phyloP scores from a whole-genome alignment of 2,329 filamentous ascomycete genomes.

The Pseudocercospora ulei region DNA sequence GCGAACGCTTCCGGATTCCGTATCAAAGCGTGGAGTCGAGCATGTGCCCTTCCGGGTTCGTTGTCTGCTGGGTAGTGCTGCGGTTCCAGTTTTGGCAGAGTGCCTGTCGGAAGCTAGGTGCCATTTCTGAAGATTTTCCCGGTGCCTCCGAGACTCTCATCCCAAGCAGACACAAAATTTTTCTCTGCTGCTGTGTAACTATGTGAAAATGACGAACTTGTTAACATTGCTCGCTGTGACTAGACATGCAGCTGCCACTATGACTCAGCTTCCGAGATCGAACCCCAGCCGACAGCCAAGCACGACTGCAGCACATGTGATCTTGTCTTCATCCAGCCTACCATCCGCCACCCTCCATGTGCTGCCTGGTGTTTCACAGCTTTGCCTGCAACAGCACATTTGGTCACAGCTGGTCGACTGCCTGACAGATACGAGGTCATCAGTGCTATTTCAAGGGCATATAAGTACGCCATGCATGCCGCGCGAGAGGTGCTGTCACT shows the following conservation, averaged over 20 bases:
- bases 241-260: conserved; percentile 5
- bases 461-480: conserved; percentile 7
- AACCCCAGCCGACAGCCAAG: neutral
- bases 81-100: conserved; percentile 16
- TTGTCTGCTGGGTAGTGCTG: conserved; percentile 10
- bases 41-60: conserved; percentile 10
- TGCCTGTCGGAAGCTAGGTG: conserved; percentile 7
- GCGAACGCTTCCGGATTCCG: conserved; percentile 30
- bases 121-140: conserved; percentile 1
- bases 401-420: conserved; percentile 4
- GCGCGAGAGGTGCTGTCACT: neutral
- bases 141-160: neutral
- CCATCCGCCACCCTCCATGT: conserved; percentile 6
- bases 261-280: conserved; percentile 4
- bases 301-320: conserved; percentile 5
- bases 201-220: conserved; percentile 1
- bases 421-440: conserved; percentile 13
- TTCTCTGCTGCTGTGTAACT: too few species aligned
- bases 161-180: too few species aligned
- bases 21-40: conserved; percentile 27
- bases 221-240: conserved; percentile 7
- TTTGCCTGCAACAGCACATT: conserved; percentile 6
- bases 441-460: conserved; percentile 1
- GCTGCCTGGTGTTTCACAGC: conserved; percentile 3
- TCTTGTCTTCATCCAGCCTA: conserved; percentile 2